Base-by-base conservation (phyloP, 2,329 filamentous ascomycete species). In the Trichoderma afroharzianum region DNA sequence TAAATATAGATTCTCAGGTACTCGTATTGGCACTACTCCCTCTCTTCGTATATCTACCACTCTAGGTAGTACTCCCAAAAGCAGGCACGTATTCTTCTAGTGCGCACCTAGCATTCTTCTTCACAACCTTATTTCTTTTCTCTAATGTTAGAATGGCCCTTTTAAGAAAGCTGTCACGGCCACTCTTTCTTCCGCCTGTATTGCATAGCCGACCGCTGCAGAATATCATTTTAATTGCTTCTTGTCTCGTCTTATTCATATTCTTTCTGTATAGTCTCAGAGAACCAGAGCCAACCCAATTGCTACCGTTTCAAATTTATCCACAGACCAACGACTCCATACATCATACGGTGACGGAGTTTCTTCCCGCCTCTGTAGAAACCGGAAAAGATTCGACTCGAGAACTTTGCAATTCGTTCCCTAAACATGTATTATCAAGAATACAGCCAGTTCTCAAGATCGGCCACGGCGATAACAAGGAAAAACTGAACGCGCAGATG, bases 401-500 rank as follows among this genome's bases (percentile, higher is more conserved):
- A 32, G 76, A 80, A 14, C 73, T 80, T 9, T 80, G 79, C 74
- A 74, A 74, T 15, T 78, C 74, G 21, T 80, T 80, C 64, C 79
- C 79, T 24, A 78, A 74, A 66, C 74, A 80, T 63, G 67, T 80
- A 32, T 76, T 80, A 53, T 72, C 78, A 39, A 71, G 74, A n/a
- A 76, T 80, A 50, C 79, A 80, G 62, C 79, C 79, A 47, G 77
- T 80, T 58, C 73, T 80, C 47, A 80, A 80, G 74, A 77, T 79
- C 67, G 79, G 79, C 18, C 78, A 80, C 36, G 78, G 78, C 70
- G 79, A 75, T 63, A 72, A 72, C 15, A 74, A 72, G 32, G 74
- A 74, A 36, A 79, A 75, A 71, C 69, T 80, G 8, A 75, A 79
- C 36, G 82, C 85, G 6, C 86, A 88, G 68, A 79, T 89, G 62